Conservation (phyloP, 495 filamentous ascomycete genomes). For the Neurospora sp. region DNA sequence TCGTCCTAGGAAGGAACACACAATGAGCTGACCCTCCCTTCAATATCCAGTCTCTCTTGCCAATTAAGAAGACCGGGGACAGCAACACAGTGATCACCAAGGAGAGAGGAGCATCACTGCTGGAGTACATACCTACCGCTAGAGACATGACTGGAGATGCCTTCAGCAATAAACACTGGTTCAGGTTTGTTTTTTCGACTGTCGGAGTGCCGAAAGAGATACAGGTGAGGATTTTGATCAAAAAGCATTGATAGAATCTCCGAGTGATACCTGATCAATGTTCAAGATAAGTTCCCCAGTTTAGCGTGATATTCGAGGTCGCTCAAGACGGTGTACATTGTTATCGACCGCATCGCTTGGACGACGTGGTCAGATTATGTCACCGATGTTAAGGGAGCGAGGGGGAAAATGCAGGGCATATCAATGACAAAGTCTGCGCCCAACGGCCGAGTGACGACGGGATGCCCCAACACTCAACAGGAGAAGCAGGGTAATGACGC, state of each 20-base stretch:
- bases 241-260: neutral
- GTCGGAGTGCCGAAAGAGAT: neutral
- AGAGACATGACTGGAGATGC: neutral
- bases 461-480: neutral
- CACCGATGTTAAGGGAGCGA: neutral
- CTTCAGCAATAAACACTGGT: neutral
- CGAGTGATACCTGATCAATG: too few relatives aligned
- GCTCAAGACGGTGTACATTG: neutral
- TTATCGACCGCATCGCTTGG: too few relatives aligned
- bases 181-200: neutral
- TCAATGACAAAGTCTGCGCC: neutral
- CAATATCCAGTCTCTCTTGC: neutral
- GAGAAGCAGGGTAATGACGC: too few relatives aligned
- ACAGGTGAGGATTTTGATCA: neutral
- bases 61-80: neutral
- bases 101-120: neutral
- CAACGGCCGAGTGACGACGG: neutral
- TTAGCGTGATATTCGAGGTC: too few relatives aligned
- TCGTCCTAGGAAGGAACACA: neutral
- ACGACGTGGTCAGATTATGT: neutral
- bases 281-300: neutral
- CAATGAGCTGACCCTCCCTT: neutral
- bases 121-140: neutral
- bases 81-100: neutral
- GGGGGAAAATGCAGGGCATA: neutral